Base-by-base conservation (phyloP, 2,329 filamentous ascomycete species). In the Cadophora luteo-olivacea region DNA sequence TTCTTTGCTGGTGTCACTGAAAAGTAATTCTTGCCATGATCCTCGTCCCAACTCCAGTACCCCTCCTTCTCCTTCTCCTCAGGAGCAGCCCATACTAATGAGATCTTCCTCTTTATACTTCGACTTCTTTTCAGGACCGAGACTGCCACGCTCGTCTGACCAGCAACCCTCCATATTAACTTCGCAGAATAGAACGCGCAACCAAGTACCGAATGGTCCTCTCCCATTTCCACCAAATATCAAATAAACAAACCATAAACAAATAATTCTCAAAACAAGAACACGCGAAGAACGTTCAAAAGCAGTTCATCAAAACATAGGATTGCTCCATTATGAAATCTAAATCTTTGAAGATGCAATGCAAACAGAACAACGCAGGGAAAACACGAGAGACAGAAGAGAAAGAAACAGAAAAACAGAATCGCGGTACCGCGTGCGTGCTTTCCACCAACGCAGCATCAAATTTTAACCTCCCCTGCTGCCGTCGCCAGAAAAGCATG, bases 51-150 rank as follows among this genome's bases (percentile, higher is more conserved):
- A 3, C 63, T 19, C 33, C 29, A n/a, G 19, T 25, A 24, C 12
- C 52, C 52, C 61, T 49, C 16, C 22, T 38, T 60, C 12, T 33
- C 52, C 45, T 60, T 36, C n/a, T 58, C 52, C 19, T 38, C 45
- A 51, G 16, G 51, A 54, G 29, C 11, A 16, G 16, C 52, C 25
- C 32, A 32, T 57, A 4, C 38, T 8, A 8, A 32, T 24, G 63
- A 54, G 16, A 66, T 41, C 32, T 68, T 68, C 24, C 57, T 65
- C 55, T 32, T 45, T 29, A 65, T n/a, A 32, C 45, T 32, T 9
- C 33, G 49, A 41, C 57, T 52, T 12, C 55, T 61, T 33, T 66
- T 68, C 38, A 68, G n/a, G 36, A 66, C 58, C 16, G 67, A 65
- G 8, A 63, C 22, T 16, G 66, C n/a, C 16, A 63, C 38, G 22